These are phyloP conservation scores for Ascomycota sp. DNA, from an alignment of 2,329 filamentous ascomycete genomes.

Conservation along the genomic window DNA sequence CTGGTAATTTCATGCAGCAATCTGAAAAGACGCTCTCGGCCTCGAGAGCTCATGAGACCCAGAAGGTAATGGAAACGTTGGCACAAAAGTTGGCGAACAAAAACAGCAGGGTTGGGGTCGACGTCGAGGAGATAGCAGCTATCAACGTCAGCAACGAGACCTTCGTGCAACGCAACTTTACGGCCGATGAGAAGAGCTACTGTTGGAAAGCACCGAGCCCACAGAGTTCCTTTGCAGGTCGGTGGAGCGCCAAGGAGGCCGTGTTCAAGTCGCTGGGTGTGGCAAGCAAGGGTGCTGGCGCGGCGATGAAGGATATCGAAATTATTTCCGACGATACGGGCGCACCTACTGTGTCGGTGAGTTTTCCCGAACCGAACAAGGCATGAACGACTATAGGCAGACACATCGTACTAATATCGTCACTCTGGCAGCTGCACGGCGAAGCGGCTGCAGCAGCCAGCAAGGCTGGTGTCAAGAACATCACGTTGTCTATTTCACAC, in stretches of 20 bases:
- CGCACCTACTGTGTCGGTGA: slow-evolving; percentile 68
- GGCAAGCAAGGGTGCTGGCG: slow-evolving; percentile 67
- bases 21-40: slow-evolving; percentile 31
- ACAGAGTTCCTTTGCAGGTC: slow-evolving; percentile 79
- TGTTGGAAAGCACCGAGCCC: slow-evolving; percentile 62
- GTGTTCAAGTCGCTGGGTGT: slow-evolving; percentile 96
- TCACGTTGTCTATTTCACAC: slow-evolving; percentile 90
- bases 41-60: slow-evolving; percentile 38
- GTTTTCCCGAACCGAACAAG: slow-evolving; percentile 12
- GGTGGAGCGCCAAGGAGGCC: slow-evolving; percentile 95
- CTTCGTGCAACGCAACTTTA: slow-evolving; percentile 92
- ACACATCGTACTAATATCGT: slow-evolving; percentile 16
- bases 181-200: slow-evolving; percentile 62
- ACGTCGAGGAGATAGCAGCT: slow-evolving; percentile 72
- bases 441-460: slow-evolving; percentile 68
- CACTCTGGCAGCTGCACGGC: slow-evolving; percentile 52
- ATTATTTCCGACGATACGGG: slow-evolving; percentile 65
- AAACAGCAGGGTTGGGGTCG: slow-evolving; percentile 72
- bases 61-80: slow-evolving; percentile 57
- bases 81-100: slow-evolving; percentile 36
- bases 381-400: no score
- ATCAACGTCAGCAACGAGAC: slow-evolving; percentile 90
- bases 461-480: slow-evolving; percentile 67
- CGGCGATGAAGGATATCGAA: slow-evolving; percentile 85
- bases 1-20: slow-evolving; percentile 47